Base-by-base conservation (phyloP, 768 basidiomycete species). In the Mycena rebaudengoi region DNA sequence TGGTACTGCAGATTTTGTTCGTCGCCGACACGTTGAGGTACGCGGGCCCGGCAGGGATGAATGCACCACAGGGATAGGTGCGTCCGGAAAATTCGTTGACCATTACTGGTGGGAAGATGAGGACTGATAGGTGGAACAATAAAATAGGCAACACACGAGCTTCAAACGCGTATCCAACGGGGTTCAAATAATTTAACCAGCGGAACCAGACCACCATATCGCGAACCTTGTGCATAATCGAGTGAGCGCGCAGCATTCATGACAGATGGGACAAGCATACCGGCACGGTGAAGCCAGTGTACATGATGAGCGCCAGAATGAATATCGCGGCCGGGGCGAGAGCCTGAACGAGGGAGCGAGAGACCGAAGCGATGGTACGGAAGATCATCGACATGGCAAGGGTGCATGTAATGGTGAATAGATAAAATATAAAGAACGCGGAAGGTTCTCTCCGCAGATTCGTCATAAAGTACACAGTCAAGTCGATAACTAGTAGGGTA, bases 1-100 rank as follows among this genome's bases (percentile, higher is more conserved):
- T 80, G 0, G 88, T 83, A 4, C 90, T 82, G 73, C 95, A 96
- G 2, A 90, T 89, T 76, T 94, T 93, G 70, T 95, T 92, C 1
- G 68, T 73, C 13, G 89, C 65, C 5, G 81, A 71, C 32, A 89
- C 73, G 21, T 78, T 78, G 65, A 84, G 84, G 65, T 92, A 92
- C 78, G 80, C 5, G 91, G 88, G 0, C 88, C 86, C 14, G 91
- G 77, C 40, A 6, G 78, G 73, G 13, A 75, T 66, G 25, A 78
- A 71, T 30, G 73, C 60, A 65, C 76, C 62, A 69, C 78, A 77
- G 35, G 71, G 75, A 67, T 76, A 83, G 2, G 78, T 60, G 12
- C 76, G 69, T 1, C 74, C 77, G 48, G 70, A 68, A 72, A 87
- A 86, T 69, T 88, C 86, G 73, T 86, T 87, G 48, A 79, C 73